These are phyloP conservation scores for Ochetophila trinervis DNA, from an alignment of 306 rosid species.

Conservation along the genomic window DNA sequence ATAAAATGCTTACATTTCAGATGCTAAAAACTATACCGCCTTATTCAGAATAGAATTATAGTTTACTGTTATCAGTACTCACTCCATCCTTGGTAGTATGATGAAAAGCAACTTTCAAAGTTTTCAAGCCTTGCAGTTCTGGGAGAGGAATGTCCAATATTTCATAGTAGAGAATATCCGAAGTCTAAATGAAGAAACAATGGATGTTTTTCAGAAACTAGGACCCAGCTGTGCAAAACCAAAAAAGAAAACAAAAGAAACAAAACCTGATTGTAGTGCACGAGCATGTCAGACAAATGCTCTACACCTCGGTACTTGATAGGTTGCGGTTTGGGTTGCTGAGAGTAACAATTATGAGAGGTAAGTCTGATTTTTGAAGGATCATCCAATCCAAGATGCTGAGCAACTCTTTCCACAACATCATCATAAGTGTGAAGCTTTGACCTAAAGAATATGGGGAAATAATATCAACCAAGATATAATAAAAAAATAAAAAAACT, in stretches of 20 bases:
- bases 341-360: conserved; percentile 74
- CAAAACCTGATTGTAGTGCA: conserved; percentile 62
- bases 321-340: conserved; percentile 81
- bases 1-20: neutral
- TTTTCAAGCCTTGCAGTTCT: conserved; percentile 67
- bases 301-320: conserved; percentile 64
- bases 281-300: conserved; percentile 66
- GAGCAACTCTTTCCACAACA: conserved; percentile 62
- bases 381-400: conserved; percentile 56
- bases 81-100: conserved; percentile 73
- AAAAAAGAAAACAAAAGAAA: neutral
- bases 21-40: neutral
- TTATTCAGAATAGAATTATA: neutral
- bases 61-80: conserved; percentile 15
- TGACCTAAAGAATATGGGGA: conserved; percentile 36
- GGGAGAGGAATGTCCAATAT: conserved; percentile 75
- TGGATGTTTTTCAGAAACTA: conserved; percentile 10
- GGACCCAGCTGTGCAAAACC: neutral
- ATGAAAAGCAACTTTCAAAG: conserved; percentile 69
- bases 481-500: neutral
- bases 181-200: conserved; percentile 32
- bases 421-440: conserved; percentile 55
- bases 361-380: conserved; percentile 75
- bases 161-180: conserved; percentile 68
- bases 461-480: neutral